A percentile compares a stretch with the other conserved stretches of the same genome.
These are phyloP conservation scores for Crithidia brevicula DNA, from an alignment of 208 protist species.

Conservation along the genomic window DNA sequence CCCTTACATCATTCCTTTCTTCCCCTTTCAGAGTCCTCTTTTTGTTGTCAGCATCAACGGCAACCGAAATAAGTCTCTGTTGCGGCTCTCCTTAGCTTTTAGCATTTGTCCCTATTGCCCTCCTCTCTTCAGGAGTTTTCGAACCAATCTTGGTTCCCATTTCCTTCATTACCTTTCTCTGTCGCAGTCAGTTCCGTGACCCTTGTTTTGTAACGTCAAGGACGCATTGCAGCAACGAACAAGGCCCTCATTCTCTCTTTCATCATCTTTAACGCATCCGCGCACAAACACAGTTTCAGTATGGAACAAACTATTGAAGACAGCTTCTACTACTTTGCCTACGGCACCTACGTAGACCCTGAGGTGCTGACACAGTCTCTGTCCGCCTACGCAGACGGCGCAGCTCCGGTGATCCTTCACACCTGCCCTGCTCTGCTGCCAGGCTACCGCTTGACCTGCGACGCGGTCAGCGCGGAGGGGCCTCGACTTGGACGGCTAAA, in stretches of 20 bases:
- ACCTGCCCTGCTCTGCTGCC: slow-evolving; percentile 21
- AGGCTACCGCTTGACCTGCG: slow-evolving; percentile 33
- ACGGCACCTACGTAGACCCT: slow-evolving; percentile 32
- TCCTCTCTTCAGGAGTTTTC: too few relatives aligned
- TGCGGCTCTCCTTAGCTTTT: too few relatives aligned
- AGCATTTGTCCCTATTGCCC: too few relatives aligned
- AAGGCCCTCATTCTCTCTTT: background rate
- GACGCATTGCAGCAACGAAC: background rate
- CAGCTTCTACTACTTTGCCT: slow-evolving; percentile 48
- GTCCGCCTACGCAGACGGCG: background rate
- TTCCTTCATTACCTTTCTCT: too few relatives aligned
- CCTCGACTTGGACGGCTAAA: slow-evolving; percentile 46
- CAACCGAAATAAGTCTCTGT: too few relatives aligned
- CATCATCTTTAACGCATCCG: background rate
- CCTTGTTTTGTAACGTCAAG: too few relatives aligned
- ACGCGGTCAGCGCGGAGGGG: slow-evolving; percentile 41
- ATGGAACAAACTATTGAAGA: background rate
- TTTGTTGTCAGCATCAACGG: too few relatives aligned
- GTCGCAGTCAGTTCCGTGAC: too few relatives aligned
- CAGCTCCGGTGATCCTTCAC: background rate
- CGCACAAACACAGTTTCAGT: background rate
- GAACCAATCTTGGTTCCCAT: too few relatives aligned
- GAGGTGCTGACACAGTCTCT: slow-evolving; percentile 11
- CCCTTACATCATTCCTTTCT: too few relatives aligned
- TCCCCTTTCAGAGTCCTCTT: too few relatives aligned